These are phyloP conservation scores for Sporothrix sp. DNA, from an alignment of 2,329 filamentous ascomycete genomes.

Conservation along the genomic window DNA sequence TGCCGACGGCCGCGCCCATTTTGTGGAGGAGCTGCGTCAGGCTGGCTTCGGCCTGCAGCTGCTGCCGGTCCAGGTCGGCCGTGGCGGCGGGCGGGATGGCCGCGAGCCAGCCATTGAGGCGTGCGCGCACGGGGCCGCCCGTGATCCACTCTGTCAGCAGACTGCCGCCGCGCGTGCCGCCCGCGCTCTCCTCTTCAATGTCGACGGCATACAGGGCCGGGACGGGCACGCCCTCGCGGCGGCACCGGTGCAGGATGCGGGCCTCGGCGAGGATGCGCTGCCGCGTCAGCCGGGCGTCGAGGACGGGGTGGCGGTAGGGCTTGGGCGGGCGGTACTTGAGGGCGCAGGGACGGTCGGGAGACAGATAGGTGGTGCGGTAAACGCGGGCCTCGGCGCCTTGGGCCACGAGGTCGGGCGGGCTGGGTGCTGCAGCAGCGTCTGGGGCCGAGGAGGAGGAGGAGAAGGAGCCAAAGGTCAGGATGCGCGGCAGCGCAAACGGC, in stretches of 20 bases:
- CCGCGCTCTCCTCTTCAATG: slow-evolving; percentile 53
- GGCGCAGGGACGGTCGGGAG: slow-evolving; percentile 57
- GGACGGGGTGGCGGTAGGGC: slow-evolving; percentile 79
- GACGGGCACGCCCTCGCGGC: slow-evolving; percentile 68
- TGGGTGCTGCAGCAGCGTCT: no score
- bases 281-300: slow-evolving; percentile 79
- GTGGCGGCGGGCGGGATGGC: slow-evolving; percentile 28
- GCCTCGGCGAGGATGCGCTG: slow-evolving; percentile 85
- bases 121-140: slow-evolving; percentile 58
- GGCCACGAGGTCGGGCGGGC: slow-evolving; percentile 58
- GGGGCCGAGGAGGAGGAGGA: slow-evolving; percentile 25
- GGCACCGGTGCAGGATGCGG: slow-evolving; percentile 69
- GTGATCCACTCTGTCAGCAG: slow-evolving; percentile 78
- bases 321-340: slow-evolving; percentile 90
- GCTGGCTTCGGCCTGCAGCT: slow-evolving; percentile 25
- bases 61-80: neutral
- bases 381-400: slow-evolving; percentile 95
- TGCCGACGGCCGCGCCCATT: slow-evolving; percentile 63
- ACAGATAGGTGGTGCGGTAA: slow-evolving; percentile 75
- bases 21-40: slow-evolving; percentile 55
- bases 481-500: slow-evolving; percentile 31
- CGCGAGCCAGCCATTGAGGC: slow-evolving; percentile 59
- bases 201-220: slow-evolving; percentile 68
- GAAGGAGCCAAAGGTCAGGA: slow-evolving; percentile 57
- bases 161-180: slow-evolving; percentile 23